Percentiles rank a stretch among this genome's conserved stretches.
Conservation (phyloP, 805 yeast species). For the Candida sonorensis region DNA sequence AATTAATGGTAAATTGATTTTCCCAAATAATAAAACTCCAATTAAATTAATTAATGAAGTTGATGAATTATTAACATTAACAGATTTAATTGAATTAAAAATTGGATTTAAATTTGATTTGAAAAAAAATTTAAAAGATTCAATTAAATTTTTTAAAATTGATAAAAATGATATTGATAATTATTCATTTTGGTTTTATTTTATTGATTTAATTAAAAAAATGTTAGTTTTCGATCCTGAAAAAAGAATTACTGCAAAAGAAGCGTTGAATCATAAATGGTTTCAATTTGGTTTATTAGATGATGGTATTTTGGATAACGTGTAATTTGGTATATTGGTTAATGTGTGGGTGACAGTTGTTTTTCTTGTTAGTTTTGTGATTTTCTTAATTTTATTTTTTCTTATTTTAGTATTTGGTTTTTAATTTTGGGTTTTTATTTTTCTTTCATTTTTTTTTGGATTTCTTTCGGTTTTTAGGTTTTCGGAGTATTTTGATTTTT, state of each 20-base stretch:
- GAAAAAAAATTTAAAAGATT: slow-evolving; percentile 18
- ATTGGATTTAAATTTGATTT: slow-evolving; percentile 24
- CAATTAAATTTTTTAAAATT: slow-evolving; percentile 16
- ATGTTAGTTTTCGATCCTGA: slow-evolving; percentile 45
- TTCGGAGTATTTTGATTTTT: too few species aligned
- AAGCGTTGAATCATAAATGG: slow-evolving; percentile 66
- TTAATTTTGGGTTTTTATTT: too few species aligned
- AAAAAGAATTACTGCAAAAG: slow-evolving; percentile 44
- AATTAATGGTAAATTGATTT: slow-evolving; percentile 23
- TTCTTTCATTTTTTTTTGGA: too few species aligned
- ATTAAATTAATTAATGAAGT: slow-evolving; percentile 31
- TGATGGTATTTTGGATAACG: slow-evolving; percentile 34
- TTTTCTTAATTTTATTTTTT: too few species aligned
- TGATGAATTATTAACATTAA: slow-evolving; percentile 22
- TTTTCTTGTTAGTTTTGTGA: too few species aligned
- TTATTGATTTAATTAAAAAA: slow-evolving; percentile 45
- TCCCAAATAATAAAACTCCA: slow-evolving; percentile 32
- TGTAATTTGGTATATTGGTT: too few species aligned
- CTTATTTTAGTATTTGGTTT: too few species aligned
- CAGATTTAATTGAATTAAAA: slow-evolving; percentile 22
- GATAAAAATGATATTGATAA: slow-evolving; percentile 46
- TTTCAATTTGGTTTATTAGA: slow-evolving; percentile 56
- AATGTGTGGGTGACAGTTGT: too few species aligned
- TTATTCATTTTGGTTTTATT: slow-evolving; percentile 78
- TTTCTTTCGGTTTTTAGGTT: too few species aligned